Conservation (phyloP, 2,329 filamentous ascomycete species). For the Incumbomyces lentus region DNA sequence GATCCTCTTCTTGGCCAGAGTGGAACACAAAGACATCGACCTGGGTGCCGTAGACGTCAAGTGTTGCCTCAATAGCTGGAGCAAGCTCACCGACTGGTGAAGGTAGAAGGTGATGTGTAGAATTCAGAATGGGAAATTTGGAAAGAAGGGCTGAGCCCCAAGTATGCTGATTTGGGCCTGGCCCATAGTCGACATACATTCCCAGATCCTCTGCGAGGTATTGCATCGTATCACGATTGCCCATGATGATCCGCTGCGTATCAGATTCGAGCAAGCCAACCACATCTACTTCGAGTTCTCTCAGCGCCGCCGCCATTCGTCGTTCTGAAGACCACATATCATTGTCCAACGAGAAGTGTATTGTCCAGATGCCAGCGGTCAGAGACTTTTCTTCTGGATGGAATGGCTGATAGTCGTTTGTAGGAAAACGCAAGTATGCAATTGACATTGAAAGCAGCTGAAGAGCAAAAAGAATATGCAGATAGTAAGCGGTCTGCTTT, state of each 20-base stretch:
- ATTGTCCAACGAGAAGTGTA: constrained; percentile 95
- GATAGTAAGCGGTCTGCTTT: constrained; percentile 54
- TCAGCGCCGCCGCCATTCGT: constrained; percentile 81
- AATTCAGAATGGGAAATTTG: constrained; percentile 96
- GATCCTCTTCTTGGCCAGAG: constrained; percentile 94
- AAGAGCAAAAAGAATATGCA: constrained; percentile 61
- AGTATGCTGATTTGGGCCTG: constrained; percentile 96
- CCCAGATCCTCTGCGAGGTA: constrained; percentile 91
- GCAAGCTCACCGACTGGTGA: constrained; percentile 90
- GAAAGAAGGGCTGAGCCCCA: constrained; percentile 90
- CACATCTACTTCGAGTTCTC: constrained; percentile 93
- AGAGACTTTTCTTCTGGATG: constrained; percentile 78
- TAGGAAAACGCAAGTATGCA: constrained; percentile 83
- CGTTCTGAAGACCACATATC: constrained; percentile 97
- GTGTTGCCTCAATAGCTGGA: constrained; percentile 90
- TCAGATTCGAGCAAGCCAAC: constrained; percentile 91
- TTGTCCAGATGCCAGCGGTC: constrained; percentile 96
- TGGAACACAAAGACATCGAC: constrained; percentile 98
- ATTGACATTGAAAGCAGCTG: constrained; percentile 71
- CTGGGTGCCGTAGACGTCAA: constrained; percentile 80
- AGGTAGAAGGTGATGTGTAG: constrained; percentile 87
- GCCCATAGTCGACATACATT: constrained; percentile 97
- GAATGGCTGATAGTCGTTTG: constrained; percentile 83
- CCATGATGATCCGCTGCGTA: constrained; percentile 97
- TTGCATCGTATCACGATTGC: constrained; percentile 91